These are phyloP conservation scores for Tuctoria greenei DNA, from an alignment of 176 grass and related monocot species.

Conservation along the genomic window DNA sequence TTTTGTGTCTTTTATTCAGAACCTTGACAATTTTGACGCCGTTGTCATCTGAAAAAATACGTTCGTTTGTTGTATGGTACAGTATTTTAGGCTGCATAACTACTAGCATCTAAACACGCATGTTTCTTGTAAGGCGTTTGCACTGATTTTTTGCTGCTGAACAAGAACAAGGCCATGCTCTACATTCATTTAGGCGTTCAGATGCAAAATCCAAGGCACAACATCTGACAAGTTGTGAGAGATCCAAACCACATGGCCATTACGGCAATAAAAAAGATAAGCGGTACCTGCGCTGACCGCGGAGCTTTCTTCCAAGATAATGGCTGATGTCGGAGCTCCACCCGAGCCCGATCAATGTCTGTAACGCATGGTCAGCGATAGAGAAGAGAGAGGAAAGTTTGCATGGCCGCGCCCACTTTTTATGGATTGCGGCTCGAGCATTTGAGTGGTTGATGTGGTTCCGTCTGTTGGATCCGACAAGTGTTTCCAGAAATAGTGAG, in stretches of 20 bases:
- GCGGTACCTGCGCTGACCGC: not conserved
- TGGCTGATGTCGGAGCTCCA: not conserved
- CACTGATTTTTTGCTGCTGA: not conserved
- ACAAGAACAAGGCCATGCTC: not conserved
- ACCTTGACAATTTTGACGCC: too few relatives aligned
- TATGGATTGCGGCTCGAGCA: not conserved
- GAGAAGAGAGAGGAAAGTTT: not conserved
- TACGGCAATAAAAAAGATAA: not conserved
- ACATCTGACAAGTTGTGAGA: not conserved
- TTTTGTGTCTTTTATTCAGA: too few relatives aligned
- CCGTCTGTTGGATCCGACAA: slow-evolving; percentile 7
- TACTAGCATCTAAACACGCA: too few relatives aligned
- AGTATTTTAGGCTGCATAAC: too few relatives aligned
- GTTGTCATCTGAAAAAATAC: too few relatives aligned
- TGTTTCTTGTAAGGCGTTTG: too few relatives aligned
- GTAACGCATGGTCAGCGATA: slow-evolving; percentile 3
- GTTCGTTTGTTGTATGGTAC: too few relatives aligned
- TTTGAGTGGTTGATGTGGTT: not conserved
- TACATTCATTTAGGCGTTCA: not conserved
- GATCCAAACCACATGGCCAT: not conserved
- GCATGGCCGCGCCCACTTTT: slow-evolving; percentile 25
- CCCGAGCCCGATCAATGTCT: slow-evolving; percentile 1
- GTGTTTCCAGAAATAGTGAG: slow-evolving; percentile 39
- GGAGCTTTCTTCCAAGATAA: not conserved
- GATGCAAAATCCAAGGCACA: not conserved